Evolutionary conservation across 2,329 filamentous ascomycete genomes (phyloP).

Genomic region (Ramularia endophylla): DNA sequence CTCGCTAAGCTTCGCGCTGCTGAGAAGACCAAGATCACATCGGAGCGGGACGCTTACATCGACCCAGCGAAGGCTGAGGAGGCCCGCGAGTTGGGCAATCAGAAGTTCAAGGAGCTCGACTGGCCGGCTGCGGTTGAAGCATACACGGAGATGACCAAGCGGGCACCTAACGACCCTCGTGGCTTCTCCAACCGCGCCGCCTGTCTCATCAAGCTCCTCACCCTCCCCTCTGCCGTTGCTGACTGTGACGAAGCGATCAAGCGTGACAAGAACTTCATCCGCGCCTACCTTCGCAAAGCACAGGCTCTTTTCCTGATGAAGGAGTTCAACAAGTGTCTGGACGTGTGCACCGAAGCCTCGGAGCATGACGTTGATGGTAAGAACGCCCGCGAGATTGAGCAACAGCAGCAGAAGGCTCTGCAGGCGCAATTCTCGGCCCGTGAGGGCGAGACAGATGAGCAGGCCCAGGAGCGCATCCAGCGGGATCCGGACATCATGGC

Average conservation of each 20-base stretch:
- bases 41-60: conserved; percentile 73
- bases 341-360: conserved; percentile 76
- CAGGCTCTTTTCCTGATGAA: conserved; percentile 97
- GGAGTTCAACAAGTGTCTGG: conserved; percentile 92
- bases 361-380: conserved; percentile 72
- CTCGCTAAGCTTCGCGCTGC: conserved; percentile 85
- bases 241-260: conserved; percentile 91
- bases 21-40: conserved; percentile 77
- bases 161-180: conserved; percentile 82
- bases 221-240: conserved; percentile 86
- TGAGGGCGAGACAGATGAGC: conserved; percentile 84
- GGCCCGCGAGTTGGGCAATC: conserved; percentile 88
- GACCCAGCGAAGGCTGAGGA: conserved; percentile 90
- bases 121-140: conserved; percentile 93
- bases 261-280: conserved; percentile 86
- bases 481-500: conserved; percentile 63
- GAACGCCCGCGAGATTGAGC: conserved; percentile 85
- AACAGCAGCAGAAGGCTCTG: conserved; percentile 89
- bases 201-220: conserved; percentile 92
- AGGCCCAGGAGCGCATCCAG: conserved; percentile 86
- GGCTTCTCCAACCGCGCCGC: conserved; percentile 97
- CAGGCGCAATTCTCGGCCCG: conserved; percentile 83
- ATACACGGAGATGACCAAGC: conserved; percentile 96
- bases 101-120: conserved; percentile 94
- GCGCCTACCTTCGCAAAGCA: conserved; percentile 93